A percentile compares a stretch with the other conserved stretches of the same genome.
phyloP scores from a whole-genome alignment of 2,329 filamentous ascomycete species.

The Didymellaceae sp. region DNA sequence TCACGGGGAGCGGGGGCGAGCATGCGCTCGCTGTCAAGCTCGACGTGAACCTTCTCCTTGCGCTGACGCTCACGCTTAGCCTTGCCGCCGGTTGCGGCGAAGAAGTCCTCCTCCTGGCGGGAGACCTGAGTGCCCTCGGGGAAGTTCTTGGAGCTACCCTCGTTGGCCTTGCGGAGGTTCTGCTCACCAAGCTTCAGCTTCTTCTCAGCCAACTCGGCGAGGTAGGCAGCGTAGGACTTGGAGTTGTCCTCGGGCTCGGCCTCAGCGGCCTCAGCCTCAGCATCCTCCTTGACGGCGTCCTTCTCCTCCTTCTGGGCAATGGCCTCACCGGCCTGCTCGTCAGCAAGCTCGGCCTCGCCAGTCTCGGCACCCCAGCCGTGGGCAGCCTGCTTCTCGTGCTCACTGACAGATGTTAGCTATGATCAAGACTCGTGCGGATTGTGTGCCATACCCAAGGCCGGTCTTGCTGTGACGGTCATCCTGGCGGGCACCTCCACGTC shows the following conservation, averaged over 20 bases:
- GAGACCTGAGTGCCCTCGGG: constrained; percentile 71
- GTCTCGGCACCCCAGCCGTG: constrained; percentile 88
- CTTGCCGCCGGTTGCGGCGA: constrained; percentile 77
- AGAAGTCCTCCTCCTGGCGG: constrained; percentile 73
- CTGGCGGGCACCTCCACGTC: constrained; percentile 44
- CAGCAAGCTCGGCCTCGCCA: constrained; percentile 83
- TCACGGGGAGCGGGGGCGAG: constrained; percentile 61
- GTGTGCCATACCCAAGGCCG: constrained; percentile 61
- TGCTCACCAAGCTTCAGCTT: constrained; percentile 72
- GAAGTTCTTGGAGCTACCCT: constrained; percentile 96
- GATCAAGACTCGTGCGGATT: background rate
- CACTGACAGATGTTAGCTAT: constrained; percentile 56
- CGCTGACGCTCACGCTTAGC: constrained; percentile 81
- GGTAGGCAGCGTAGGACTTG: constrained; percentile 89
- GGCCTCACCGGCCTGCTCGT: constrained; percentile 88
- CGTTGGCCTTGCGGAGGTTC: constrained; percentile 87
- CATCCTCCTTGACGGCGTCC: constrained; percentile 55
- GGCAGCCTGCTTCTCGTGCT: constrained; percentile 84
- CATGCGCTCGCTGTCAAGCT: constrained; percentile 77
- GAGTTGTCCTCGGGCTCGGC: constrained; percentile 79
- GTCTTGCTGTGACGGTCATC: constrained; percentile 69
- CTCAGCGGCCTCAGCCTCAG: constrained; percentile 54
- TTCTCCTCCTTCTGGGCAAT: constrained; percentile 87
- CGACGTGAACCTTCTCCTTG: constrained; percentile 88
- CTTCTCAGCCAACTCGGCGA: constrained; percentile 77